Evolutionary conservation across 2,329 filamentous ascomycete genomes (phyloP), one percentile per base, ranked within the genome.

Genomic region (Fusarium oxysporum): DNA sequence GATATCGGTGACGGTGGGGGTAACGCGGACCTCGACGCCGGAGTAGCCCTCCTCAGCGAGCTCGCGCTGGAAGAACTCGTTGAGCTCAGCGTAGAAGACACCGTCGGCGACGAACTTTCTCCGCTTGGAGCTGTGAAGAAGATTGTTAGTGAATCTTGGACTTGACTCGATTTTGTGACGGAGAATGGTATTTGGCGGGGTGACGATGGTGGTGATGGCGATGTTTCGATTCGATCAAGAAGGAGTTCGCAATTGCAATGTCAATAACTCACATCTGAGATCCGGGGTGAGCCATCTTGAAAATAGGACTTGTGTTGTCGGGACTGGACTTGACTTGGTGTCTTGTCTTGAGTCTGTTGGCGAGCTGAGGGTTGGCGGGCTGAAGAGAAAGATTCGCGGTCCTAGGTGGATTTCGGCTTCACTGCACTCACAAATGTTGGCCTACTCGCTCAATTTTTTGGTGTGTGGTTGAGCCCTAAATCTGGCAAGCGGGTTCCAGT

Each of bases 1-100:
- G 92, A 98, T 98, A 89, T 98, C 96, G 90, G 96, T 99, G 85
- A 99, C 96, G 86, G 96, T 99, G 80, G 96, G 96, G 81, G 96
- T 99, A 82, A 99, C 96, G 90, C 97, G 94, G 89, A 99, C 96
- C 90, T 99, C 97, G 86, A 99, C 96, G 86, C 96, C 96, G 66
- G 96, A 99, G 92, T 99, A 99, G 82, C 96, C 96, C 90, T 99
- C 97, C 92, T 99, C 96, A 85, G 96, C 96, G 85, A 99, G 91
- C 90, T 99, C 96, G 87, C 96, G 96, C 92, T 98, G 96, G 94
- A 99, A 99, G 93, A 99, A 99, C 90, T 99, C 96, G 93, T 99
- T 99, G 87, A 99, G 90, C 90, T 99, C 96, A 90, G 96, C 96
- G 88, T 98, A 99, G 94, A 99, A 99, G 84, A 99, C 96, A 92